Percentiles rank a stretch among this genome's conserved stretches.
Conservation (phyloP, 768 basidiomycete genomes). For the Leccinum disarticulatum region DNA sequence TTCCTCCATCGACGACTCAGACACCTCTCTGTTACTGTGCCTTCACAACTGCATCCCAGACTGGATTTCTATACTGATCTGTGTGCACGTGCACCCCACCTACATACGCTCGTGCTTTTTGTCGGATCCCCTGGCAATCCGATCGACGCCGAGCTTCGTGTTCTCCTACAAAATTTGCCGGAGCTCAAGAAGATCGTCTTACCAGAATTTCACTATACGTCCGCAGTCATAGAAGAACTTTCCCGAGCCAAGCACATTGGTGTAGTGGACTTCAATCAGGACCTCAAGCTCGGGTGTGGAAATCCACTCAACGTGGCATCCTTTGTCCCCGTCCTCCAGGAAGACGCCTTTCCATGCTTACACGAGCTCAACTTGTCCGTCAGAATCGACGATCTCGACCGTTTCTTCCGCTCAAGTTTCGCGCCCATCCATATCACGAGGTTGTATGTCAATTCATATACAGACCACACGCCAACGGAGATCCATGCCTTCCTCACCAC, state of each 20-base stretch:
- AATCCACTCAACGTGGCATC: constrained; percentile 41
- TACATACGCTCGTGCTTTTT: constrained; percentile 48
- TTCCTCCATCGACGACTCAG: constrained; percentile 60
- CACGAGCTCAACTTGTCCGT: constrained; percentile 52
- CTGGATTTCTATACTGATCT: constrained; percentile 38
- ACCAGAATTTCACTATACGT: constrained; percentile 53
- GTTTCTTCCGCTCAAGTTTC: constrained; percentile 44
- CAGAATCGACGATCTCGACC: constrained; percentile 42
- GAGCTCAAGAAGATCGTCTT: constrained; percentile 49
- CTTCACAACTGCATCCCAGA: constrained; percentile 13
- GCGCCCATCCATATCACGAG: constrained; percentile 49
- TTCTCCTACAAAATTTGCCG: constrained; percentile 41
- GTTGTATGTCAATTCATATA: constrained; percentile 52
- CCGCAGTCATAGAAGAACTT: constrained; percentile 44
- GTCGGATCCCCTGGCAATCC: constrained; percentile 39
- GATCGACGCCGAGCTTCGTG: constrained; percentile 42
- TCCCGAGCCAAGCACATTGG: constrained; percentile 45
- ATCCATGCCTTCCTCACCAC: constrained; percentile 44
- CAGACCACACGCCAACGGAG: constrained; percentile 41
- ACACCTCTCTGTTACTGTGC: constrained; percentile 34
- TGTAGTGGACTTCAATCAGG: constrained; percentile 54
- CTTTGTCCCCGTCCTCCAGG: constrained; percentile 44
- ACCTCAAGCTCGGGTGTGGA: constrained; percentile 48
- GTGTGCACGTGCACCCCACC: constrained; percentile 48
- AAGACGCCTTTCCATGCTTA: constrained; percentile 54